Base-by-base conservation (phyloP, 2,329 filamentous ascomycete genomes). In the Talaromyces rugulosus region DNA sequence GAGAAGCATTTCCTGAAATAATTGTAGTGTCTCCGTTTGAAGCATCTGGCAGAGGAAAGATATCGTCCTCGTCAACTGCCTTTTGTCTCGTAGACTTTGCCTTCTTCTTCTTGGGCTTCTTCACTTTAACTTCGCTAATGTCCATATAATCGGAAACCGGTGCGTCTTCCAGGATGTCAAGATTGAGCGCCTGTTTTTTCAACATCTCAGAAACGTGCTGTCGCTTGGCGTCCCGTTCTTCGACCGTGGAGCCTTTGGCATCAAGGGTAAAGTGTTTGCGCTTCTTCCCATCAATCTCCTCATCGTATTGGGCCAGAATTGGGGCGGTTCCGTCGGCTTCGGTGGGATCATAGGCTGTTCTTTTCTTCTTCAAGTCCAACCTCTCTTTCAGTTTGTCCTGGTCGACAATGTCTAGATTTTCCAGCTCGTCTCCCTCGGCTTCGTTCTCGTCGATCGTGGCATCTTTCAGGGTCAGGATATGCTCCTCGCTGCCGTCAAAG, bases 381-480 rank as follows among this genome's bases (percentile, higher is more conserved):
- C 86, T 89, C 69, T 97, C 91, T 34, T 76, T 70, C 14, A 76
- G 67, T 64, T 72, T 77, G 58, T 80, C 78, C 56, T 70, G 71
- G 44, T 80, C 78, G n/a, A 72, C 70, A 59, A 81, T 51, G 7
- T 76, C 70, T 14, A 77, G 61, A 66, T 80, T 77, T 58, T 80
- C 76, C 58, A 99, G 82, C 77, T 98, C 92, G 73, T 98, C 95
- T 2, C 91, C 94, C 62, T 92, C 90, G 31, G 92, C 92, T 62
- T 94, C 91, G 34, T 90, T 88, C 62, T 91, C 87, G 56, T 92
- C 86, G 60, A 99, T 91, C 0, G 90, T 91, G 0, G 90, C 86
- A 76, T 99, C 95, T 72, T 96, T 97, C n/a, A 99, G 83, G 0
- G 94, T 97, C 59, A 99, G 81, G 34, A 99, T 87, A 72, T 98